These are phyloP conservation scores for Spergularia marina DNA, from an alignment of 148 eudicot species.

Conservation along the genomic window DNA sequence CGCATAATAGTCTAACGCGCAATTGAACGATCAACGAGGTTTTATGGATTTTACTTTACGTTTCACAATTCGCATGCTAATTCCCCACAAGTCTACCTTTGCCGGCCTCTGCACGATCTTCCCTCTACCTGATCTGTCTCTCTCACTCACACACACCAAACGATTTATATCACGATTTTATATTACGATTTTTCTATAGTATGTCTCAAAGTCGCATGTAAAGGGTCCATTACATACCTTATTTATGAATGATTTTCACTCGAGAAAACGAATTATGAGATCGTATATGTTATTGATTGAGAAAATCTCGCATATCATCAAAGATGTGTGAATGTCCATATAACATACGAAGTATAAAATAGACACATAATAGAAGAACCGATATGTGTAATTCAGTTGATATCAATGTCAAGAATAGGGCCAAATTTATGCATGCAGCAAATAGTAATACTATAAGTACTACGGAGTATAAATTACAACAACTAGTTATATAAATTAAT, in stretches of 20 bases:
- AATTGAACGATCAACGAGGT: conserved; percentile 4
- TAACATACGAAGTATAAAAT: background rate
- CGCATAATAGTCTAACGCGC: background rate
- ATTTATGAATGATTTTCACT: no score
- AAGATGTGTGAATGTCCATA: no score
- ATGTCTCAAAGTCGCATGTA: no score
- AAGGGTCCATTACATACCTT: no score
- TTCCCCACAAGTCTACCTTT: background rate
- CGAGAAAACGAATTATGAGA: no score
- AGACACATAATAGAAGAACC: background rate
- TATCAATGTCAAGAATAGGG: conserved; percentile 6
- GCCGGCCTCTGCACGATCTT: conserved; percentile 12
- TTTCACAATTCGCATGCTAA: conserved; percentile 1
- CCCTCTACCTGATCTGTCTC: background rate
- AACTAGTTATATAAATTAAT: background rate
- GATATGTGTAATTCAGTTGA: background rate
- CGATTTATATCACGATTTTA: no score
- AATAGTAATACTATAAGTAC: background rate
- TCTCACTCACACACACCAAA: background rate
- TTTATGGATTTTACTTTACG: background rate
- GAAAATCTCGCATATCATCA: no score
- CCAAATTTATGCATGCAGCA: background rate
- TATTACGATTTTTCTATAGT: no score
- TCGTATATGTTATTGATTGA: no score
- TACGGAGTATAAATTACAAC: background rate